Evolutionary conservation across 768 basidiomycete species (phyloP).

Genomic region (Cystofilobasidium bisporidii): DNA sequence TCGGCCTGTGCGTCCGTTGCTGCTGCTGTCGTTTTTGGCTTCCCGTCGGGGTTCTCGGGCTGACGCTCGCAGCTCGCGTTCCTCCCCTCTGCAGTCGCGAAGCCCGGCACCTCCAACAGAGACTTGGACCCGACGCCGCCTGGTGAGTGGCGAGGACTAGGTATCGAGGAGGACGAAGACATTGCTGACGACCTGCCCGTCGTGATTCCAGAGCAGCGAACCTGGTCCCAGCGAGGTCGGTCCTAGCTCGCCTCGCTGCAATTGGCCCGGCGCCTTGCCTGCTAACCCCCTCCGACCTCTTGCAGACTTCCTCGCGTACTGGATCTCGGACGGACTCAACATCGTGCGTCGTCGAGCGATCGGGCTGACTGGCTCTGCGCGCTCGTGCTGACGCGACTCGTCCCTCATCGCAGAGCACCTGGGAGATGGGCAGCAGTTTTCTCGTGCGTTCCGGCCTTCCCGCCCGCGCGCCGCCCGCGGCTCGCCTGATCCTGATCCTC

Average conservation of each 20-base stretch:
- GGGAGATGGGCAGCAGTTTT: conserved; percentile 19
- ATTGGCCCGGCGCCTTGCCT: no score
- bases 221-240: not conserved
- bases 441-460: not conserved
- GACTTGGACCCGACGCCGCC: conserved; percentile 16
- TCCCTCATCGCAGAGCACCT: conserved; percentile 1
- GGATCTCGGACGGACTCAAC: conserved; percentile 1
- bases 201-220: no score
- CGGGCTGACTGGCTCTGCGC: no score
- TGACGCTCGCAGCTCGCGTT: no score
- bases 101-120: not conserved
- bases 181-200: no score
- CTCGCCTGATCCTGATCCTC: no score
- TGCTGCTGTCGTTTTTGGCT: no score
- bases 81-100: conserved; percentile 2
- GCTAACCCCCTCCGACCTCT: not conserved
- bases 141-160: not conserved
- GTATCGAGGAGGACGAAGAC: not conserved
- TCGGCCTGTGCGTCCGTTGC: not conserved
- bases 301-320: not conserved
- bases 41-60: no score
- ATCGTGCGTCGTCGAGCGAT: no score
- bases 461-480: not conserved
- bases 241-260: no score
- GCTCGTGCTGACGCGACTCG: not conserved